Base-by-base conservation (phyloP, 2,329 filamentous ascomycete species). In the Cladophialophora exuberans region DNA sequence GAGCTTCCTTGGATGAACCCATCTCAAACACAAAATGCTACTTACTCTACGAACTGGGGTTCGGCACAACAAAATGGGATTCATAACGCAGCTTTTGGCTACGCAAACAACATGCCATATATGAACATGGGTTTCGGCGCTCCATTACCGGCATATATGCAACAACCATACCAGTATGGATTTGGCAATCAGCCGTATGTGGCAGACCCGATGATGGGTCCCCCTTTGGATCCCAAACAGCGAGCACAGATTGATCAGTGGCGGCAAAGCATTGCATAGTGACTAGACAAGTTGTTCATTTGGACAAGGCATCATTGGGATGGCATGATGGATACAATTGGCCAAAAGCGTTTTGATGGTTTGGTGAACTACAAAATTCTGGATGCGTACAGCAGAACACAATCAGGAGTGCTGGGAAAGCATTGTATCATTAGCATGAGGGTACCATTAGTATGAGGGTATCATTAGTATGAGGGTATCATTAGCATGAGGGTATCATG, bases 181-280 rank as follows among this genome's bases (percentile, higher is more conserved):
- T 57, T 60, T 54, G 56, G 49, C 25, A 35, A 15, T 43, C 51
- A 53, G 36, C 54, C 54, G 11, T 58, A 52, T 31, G 42, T 56
- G 54, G 61, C 52, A 30, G 62, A 61, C 41, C 48, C 66, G 4
- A 67, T 65, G 61, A 64, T 66, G 23, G 66, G 69, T 54, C 68
- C 66, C 23, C 64, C 66, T n/a, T 70, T 79, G 65, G 75, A 81
- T 65, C 70, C 75, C 3, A 72, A 72, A 49, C 80, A 83, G 64
- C 72, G 80, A 50, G 81, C 79, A 55, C 72, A 80, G 55, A 83
- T 85, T 69, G 81, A 85, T 71, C 79, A 76, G 28, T 85, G 83
- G 83, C 76, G 82, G 64, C 62, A 65, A 50, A 58, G 58, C 18
- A 53, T 65, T 54, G 61, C 46, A 9, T 53, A 52, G 42, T 56